Base-by-base conservation (phyloP, 2,329 filamentous ascomycete genomes). In the Fusarium phyllophilum region DNA sequence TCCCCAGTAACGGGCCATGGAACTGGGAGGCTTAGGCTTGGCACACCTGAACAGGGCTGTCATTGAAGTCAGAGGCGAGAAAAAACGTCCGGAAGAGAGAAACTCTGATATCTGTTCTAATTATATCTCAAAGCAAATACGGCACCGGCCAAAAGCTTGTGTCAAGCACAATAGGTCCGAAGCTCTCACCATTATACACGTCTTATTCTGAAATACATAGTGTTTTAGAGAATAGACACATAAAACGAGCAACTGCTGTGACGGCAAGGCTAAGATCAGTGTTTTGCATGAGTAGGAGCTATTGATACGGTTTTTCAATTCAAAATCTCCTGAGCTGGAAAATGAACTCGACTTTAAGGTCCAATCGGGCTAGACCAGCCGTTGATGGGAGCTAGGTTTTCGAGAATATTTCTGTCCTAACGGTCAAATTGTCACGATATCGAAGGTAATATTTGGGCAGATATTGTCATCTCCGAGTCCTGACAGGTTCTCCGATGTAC, bases 11-110 rank as follows among this genome's bases (percentile, higher is more conserved):
- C 56, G 36, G 48, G 42, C 42, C 24, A 52, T 44, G 54, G 20
- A 38, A 44, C 59, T 62, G 58, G 24, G 51, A 29, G 26, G 57
- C 72, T 59, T 62, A 45, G 71, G 49, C 71, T 74, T 72, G 72
- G 72, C 72, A 56, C 18, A 59, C 57, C 68, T 62, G 71, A 72
- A 56, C 55, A 68, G 57, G 31, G 51, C 49, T 44, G 22, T 41
- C 54, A 29, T 57, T 10, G 31, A 51, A 14, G 17, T 24, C 33
- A 29, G 14, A 59, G 55, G 39, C 42, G 41, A 46, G 42, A 58
- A 22, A 51, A 51, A 36, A 58, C 33, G 33, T 33, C 14, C 41
- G 24, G 42, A 58, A 36, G 33, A 58, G 20, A 58, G 17, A 49
- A 29, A n/a, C 55, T n/a, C 42, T 38, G 42, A 51, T 51, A 48